A percentile compares a stretch with the other conserved stretches of the same genome.
These are phyloP conservation scores for Chamaenerion angustifolium DNA, from an alignment of 345 rosid species.

Conservation along the genomic window DNA sequence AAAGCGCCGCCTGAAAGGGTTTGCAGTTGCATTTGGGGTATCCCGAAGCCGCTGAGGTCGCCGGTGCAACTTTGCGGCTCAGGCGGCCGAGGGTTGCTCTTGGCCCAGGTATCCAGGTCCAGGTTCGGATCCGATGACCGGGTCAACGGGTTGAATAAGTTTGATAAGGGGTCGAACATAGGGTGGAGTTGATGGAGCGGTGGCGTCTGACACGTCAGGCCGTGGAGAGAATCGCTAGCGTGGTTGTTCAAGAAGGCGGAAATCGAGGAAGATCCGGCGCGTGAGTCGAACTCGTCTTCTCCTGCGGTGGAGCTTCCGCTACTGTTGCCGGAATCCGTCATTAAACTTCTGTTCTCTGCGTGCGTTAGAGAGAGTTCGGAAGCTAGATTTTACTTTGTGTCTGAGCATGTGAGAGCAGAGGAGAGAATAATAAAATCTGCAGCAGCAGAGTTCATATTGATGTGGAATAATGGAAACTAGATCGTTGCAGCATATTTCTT, in stretches of 20 bases:
- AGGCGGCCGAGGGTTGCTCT: conserved; percentile 37
- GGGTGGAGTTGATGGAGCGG: conserved; percentile 23
- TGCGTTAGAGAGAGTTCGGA: conserved; percentile 8
- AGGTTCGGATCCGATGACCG: conserved; percentile 25
- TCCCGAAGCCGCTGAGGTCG: conserved; percentile 30
- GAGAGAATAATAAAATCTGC: not conserved
- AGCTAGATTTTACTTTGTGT: conserved; percentile 1
- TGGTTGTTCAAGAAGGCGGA: conserved; percentile 8
- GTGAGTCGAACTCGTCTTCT: conserved; percentile 72
- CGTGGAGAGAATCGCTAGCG: not conserved
- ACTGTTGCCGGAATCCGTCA: conserved; percentile 73
- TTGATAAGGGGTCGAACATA: conserved; percentile 32
- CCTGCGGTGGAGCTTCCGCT: conserved; percentile 72
- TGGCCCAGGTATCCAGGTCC: conserved; percentile 36
- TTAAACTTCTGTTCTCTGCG: not conserved
- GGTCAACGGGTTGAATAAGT: conserved; percentile 39
- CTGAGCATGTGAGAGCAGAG: not conserved
- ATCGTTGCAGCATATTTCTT: not conserved
- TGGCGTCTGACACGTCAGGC: conserved; percentile 1
- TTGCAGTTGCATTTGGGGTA: conserved; percentile 16
- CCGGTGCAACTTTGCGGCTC: conserved; percentile 13
- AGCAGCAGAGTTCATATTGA: too few species aligned
- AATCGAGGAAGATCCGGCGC: conserved; percentile 19
- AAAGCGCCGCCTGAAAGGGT: conserved; percentile 9
- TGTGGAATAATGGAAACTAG: too few species aligned